Conservation (phyloP, 805 yeast genomes). For the Saccharomycopsis lassenensis region DNA sequence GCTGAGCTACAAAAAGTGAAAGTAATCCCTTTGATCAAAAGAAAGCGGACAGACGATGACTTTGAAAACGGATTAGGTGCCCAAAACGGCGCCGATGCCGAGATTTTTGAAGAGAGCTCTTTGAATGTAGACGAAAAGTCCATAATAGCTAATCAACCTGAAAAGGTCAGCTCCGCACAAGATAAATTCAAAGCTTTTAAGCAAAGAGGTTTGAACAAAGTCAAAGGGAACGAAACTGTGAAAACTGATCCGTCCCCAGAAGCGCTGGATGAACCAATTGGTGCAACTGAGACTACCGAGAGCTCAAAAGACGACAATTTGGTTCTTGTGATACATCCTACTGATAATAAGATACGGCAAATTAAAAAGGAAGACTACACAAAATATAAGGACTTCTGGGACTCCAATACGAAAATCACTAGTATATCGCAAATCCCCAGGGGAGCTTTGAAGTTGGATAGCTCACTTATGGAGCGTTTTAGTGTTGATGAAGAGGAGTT, state of each 20-base stretch:
- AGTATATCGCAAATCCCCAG: conserved; percentile 28
- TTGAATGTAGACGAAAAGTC: background rate
- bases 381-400: conserved; percentile 18
- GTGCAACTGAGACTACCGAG: conserved; percentile 6
- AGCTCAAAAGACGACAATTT: conserved; percentile 1
- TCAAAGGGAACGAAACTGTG: background rate
- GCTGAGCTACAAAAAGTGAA: no score
- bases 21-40: background rate
- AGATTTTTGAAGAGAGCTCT: background rate
- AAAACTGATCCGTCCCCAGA: background rate
- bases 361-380: conserved; percentile 17
- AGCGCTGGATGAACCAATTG: background rate
- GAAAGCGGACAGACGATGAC: background rate
- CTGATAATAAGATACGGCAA: conserved; percentile 7
- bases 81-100: background rate
- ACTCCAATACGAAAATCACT: conserved; percentile 26
- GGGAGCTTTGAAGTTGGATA: conserved; percentile 27
- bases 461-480: conserved; percentile 33
- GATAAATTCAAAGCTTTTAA: background rate
- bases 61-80: background rate
- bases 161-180: background rate
- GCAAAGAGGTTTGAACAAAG: background rate
- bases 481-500: conserved; percentile 42
- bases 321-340: conserved; percentile 10
- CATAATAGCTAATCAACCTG: background rate